phyloP scores from a whole-genome alignment of 1,284 basidiomycete species.

The Fomitopsis pinicola region DNA sequence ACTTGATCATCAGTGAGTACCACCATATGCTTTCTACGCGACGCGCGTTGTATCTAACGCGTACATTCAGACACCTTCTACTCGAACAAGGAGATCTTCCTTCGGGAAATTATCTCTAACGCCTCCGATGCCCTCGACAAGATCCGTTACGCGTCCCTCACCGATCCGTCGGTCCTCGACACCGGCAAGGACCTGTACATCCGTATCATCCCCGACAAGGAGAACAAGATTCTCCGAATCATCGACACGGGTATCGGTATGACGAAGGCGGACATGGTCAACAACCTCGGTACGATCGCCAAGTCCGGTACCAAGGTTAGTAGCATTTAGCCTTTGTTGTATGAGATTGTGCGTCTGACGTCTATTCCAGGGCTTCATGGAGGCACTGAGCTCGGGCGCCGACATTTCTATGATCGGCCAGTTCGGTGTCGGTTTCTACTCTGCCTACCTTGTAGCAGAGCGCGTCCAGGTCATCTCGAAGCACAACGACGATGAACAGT shows the following conservation, averaged over 20 bases:
- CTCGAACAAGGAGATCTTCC: slow-evolving; percentile 98
- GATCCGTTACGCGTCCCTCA: slow-evolving; percentile 91
- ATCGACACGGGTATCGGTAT: slow-evolving; percentile 98
- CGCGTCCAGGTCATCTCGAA: slow-evolving; percentile 98
- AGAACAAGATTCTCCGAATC: slow-evolving; percentile 89
- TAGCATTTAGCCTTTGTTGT: slow-evolving; percentile 6
- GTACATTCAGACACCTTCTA: slow-evolving; percentile 83
- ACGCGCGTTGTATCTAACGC: slow-evolving; percentile 8
- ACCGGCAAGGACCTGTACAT: slow-evolving; percentile 88
- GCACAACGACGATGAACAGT: slow-evolving; percentile 99
- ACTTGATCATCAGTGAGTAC: slow-evolving; percentile 83
- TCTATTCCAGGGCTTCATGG: slow-evolving; percentile 84
- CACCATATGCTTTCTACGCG: slow-evolving; percentile 1
- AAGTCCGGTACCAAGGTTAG: slow-evolving; percentile 90
- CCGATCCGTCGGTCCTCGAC: slow-evolving; percentile 86
- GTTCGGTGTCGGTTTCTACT: slow-evolving; percentile 99
- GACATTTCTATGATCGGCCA: slow-evolving; percentile 94
- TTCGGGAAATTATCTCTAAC: slow-evolving; percentile 93
- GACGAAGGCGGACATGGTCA: slow-evolving; percentile 98
- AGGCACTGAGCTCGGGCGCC: slow-evolving; percentile 93
- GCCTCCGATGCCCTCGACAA: slow-evolving; percentile 95
- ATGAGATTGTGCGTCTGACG: slow-evolving; percentile 4
- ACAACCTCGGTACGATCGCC: slow-evolving; percentile 99
- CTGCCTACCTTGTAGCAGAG: slow-evolving; percentile 98
- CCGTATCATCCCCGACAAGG: slow-evolving; percentile 92